A percentile compares a stretch with the other conserved stretches of the same genome.
Evolutionary conservation across 768 basidiomycete species (phyloP).

Genomic region (button mushroom (Agaricus bisporus)): DNA sequence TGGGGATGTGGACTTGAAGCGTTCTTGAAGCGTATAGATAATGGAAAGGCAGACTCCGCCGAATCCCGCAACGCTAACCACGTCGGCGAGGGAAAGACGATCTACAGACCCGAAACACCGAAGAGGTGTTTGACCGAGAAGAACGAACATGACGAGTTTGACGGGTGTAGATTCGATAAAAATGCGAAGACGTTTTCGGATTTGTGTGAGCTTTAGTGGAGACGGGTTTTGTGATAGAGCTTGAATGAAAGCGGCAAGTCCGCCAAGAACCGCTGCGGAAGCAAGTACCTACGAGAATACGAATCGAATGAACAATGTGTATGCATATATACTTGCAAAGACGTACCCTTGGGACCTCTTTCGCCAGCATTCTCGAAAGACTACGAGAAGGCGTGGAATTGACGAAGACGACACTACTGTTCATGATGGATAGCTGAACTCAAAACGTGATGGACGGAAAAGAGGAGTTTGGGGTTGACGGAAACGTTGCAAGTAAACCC

Average conservation of each 20-base stretch:
- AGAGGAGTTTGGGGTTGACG: not conserved
- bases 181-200: not conserved
- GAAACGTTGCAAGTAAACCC: not conserved
- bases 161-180: not conserved
- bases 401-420: not conserved
- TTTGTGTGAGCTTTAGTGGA: not conserved
- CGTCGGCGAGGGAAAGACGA: not conserved
- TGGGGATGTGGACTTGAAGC: not conserved
- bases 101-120: slow-evolving; percentile 1
- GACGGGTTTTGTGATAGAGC: not conserved
- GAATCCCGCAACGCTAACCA: slow-evolving; percentile 2
- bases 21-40: not conserved
- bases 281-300: not conserved
- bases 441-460: not conserved
- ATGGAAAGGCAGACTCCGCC: slow-evolving; percentile 3
- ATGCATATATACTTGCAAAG: not conserved
- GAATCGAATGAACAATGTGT: no score
- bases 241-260: not conserved
- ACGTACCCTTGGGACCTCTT: not conserved
- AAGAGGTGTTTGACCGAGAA: slow-evolving; percentile 1
- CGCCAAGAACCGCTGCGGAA: not conserved
- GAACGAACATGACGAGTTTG: slow-evolving; percentile 3
- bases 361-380: not conserved
- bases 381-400: not conserved
- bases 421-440: not conserved